Base-by-base conservation (phyloP, 2,329 filamentous ascomycete species). In the Xylariaceae sp. region DNA sequence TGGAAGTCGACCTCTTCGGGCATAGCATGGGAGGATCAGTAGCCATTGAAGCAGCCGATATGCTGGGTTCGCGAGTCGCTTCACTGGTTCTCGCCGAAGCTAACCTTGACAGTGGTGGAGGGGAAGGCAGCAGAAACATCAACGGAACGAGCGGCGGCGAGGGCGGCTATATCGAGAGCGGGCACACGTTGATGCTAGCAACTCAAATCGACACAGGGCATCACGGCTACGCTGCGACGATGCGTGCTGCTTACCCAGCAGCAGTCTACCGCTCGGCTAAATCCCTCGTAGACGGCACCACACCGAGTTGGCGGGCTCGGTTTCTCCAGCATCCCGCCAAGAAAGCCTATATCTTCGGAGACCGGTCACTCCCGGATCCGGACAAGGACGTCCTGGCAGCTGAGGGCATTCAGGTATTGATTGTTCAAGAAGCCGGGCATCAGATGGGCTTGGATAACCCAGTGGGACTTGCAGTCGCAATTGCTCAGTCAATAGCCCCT, bases 1-100 rank as follows among this genome's bases (percentile, higher is more conserved):
- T 13, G 6, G 16, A 4, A 7, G 13, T 37, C 6, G 34, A 22
- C 8, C 19, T 37, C 18, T 37, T 8, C 34, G 34, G 34, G 18
- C 34, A 37, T 19, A 37, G 34, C 19, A 37, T 37, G 34, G 34
- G 34, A 4, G 34, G 34, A 18, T 13, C 19, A 4, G 19, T 37
- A 18, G 34, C 34, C 19, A 28, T 37, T n/a, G 34, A 37, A 19
- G 19, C 22, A 18, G 34, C 34, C 8, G 34, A 22, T 9, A 4
- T 24, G 8, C 19, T 37, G 13, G 34, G 34, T 4, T 9, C 19
- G 11, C 4, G 9, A 4, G 34, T 26, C 9, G 13, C 16, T 7
- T 6, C 30, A 4, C 17, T 37, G 19, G 34, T 37, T 4, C 8
- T 37, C 8, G 6, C 34, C 34, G 34, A 37, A 19, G 34, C 19